Base-by-base conservation (phyloP, 1,284 basidiomycete genomes). In the Ganoderma meredithae region DNA sequence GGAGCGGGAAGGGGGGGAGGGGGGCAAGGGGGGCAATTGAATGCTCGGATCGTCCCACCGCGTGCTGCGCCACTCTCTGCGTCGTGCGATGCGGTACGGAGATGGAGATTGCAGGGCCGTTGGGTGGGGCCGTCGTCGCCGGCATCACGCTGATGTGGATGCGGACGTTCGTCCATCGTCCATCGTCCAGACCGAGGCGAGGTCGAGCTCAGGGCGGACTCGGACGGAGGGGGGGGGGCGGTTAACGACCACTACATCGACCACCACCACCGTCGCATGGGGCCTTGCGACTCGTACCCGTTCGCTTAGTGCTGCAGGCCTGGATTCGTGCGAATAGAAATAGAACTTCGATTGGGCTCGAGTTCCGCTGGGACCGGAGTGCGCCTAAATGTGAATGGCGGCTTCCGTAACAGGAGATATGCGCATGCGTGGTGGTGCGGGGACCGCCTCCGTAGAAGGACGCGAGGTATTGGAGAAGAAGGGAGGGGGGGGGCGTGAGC, bases 81-180 rank as follows among this genome's bases (percentile, higher is more conserved):
- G 27, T 31, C 27, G 27, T 36, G 53, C 27, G 31, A 47, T 49
- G 8, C 47, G 47, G 33, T n/a, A 58, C 33, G 27, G 33, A 39
- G 47, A 58, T n/a, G 27, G 33, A 39, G 47, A 58, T n/a, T 39
- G 13, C 55, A 58, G 55, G 55, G 55, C 7, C 55, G 36, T 36
- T 36, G 9, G 47, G 22, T 36, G 6, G 9, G 47, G 22, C 13
- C 22, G 44, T 47, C 19, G 47, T 3, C 10, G 22, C n/a, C n/a
- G 44, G n/a, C 7, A 55, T 55, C 53, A 55, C 8, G 8, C 4
- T 22, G 8, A 55, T 55, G 15, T 19, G 36, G 36, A 36, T 36
- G 36, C 7, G 2, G 19, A 58, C 17, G 55, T 31, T 31, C 27
- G 27, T 31, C 27, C 27, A 31, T 31, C 27, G 27, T 31, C 27